Conservation (phyloP, 805 yeast genomes). For the Phaffomyces thermotolerans region DNA sequence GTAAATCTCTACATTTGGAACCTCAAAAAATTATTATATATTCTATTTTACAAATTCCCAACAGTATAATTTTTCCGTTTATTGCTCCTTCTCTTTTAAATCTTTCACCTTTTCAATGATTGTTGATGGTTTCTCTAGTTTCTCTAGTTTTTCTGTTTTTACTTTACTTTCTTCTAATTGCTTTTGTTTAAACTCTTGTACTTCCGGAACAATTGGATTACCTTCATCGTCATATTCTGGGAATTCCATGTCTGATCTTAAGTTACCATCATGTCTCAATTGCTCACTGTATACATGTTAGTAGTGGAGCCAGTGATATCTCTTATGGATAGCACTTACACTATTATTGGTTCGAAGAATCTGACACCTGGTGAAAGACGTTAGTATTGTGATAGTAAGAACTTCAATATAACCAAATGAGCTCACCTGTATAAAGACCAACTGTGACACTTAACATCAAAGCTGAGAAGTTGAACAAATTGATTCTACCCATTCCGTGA, state of each 20-base stretch:
- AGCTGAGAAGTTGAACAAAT: conserved; percentile 22
- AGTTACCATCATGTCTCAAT: conserved; percentile 55
- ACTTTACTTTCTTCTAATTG: conserved; percentile 3
- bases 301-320: not conserved
- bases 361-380: conserved; percentile 35
- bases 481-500: conserved; percentile 19
- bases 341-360: conserved; percentile 68
- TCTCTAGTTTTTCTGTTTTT: not conserved
- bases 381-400: not conserved
- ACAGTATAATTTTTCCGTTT: not conserved
- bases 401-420: not conserved
- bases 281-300: conserved; percentile 38
- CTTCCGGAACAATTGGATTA: conserved; percentile 23
- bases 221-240: conserved; percentile 47
- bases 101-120: conserved; percentile 3
- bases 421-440: conserved; percentile 39
- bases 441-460: conserved; percentile 22
- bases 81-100: not conserved
- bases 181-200: conserved; percentile 6
- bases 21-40: not conserved
- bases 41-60: not conserved
- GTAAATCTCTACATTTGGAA: conserved; percentile 2
- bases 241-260: conserved; percentile 52
- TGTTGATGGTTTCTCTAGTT: not conserved
- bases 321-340: conserved; percentile 35